Evolutionary conservation across 306 rosid species (phyloP).

Genomic region (Glycyrrhiza uralensis): DNA sequence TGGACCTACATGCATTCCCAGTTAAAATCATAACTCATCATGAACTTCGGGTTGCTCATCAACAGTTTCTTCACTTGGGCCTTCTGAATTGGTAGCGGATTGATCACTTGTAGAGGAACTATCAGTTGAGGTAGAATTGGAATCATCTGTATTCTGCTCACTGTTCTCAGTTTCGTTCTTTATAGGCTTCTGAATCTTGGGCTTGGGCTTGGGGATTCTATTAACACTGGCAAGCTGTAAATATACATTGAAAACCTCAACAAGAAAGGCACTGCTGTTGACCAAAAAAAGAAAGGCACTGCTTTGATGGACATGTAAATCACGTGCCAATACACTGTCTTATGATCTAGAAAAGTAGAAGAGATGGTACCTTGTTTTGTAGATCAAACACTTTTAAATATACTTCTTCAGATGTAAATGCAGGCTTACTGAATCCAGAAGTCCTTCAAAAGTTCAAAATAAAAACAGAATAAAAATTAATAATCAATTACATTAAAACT

Average conservation of each 20-base stretch:
- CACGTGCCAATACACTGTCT: background rate
- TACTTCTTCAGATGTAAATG: constrained; percentile 83
- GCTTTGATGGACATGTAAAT: background rate
- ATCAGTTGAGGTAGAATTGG: constrained; percentile 48
- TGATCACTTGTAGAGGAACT: constrained; percentile 36
- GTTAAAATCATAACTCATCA: constrained; percentile 73
- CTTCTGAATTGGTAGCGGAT: constrained; percentile 37
- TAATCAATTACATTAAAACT: background rate
- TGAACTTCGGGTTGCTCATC: constrained; percentile 39
- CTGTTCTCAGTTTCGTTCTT: constrained; percentile 60
- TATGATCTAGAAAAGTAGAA: constrained; percentile 2
- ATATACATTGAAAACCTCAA: background rate
- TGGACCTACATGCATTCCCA: constrained; percentile 25
- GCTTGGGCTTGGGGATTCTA: constrained; percentile 91
- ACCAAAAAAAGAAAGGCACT: background rate
- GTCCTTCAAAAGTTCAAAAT: constrained; percentile 53
- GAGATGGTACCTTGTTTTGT: constrained; percentile 69
- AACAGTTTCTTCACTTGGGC: constrained; percentile 30
- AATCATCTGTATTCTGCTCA: constrained; percentile 34
- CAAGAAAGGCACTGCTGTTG: background rate
- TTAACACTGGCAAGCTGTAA: constrained; percentile 58
- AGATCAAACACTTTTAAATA: constrained; percentile 51
- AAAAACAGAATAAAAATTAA: constrained; percentile 20
- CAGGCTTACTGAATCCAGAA: constrained; percentile 63
- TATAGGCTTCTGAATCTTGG: constrained; percentile 60